phyloP scores from a whole-genome alignment of 805 yeast genomes.

The Kuraishia cidri region DNA sequence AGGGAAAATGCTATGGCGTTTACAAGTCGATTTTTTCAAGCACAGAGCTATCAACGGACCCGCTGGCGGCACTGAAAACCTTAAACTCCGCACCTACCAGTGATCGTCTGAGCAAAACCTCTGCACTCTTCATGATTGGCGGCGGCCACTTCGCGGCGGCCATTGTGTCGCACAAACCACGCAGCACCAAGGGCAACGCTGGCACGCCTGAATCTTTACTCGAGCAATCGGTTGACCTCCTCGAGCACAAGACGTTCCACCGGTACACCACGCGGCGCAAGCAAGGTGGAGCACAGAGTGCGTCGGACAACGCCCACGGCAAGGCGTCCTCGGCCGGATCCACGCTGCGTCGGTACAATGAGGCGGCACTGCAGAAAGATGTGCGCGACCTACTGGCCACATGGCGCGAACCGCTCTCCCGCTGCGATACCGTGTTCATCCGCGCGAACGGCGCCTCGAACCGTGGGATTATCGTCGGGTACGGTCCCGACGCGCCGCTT shows the following conservation, averaged over 20 bases:
- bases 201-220: slow-evolving; percentile 37
- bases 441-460: slow-evolving; percentile 74
- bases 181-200: slow-evolving; percentile 45
- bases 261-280: slow-evolving; percentile 93
- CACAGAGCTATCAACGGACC: slow-evolving; percentile 28
- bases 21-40: slow-evolving; percentile 55
- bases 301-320: slow-evolving; percentile 86
- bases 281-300: slow-evolving; percentile 96
- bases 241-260: slow-evolving; percentile 82
- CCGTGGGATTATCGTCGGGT: slow-evolving; percentile 56
- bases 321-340: slow-evolving; percentile 97
- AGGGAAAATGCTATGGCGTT: slow-evolving; percentile 46
- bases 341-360: slow-evolving; percentile 80
- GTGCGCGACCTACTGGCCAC: slow-evolving; percentile 54
- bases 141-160: slow-evolving; percentile 99
- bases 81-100: slow-evolving; percentile 24
- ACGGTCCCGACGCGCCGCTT: slow-evolving; percentile 48
- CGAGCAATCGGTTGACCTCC: slow-evolving; percentile 54
- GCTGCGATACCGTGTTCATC: slow-evolving; percentile 65
- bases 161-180: slow-evolving; percentile 64
- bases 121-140: slow-evolving; percentile 88
- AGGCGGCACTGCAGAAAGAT: slow-evolving; percentile 71
- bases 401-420: slow-evolving; percentile 56
- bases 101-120: slow-evolving; percentile 23
- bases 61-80: slow-evolving; percentile 35